phyloP scores from a whole-genome alignment of 2,329 filamentous ascomycete genomes.

The Daldinia sp. region DNA sequence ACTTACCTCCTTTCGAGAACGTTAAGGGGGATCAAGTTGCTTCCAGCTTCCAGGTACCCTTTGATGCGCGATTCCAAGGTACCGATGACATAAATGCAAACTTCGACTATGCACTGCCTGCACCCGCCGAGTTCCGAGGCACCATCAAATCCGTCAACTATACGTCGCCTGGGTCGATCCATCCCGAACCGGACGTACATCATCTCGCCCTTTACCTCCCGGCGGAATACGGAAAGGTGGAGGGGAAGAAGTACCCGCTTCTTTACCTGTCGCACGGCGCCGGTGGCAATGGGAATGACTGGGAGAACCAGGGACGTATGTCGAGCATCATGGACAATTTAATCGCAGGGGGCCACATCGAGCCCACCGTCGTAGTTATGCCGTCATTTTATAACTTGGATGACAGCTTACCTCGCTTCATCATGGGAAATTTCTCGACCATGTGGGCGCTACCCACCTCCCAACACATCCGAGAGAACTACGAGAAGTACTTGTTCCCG shows the following conservation, averaged over 20 bases:
- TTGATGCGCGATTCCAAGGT: conserved; percentile 45
- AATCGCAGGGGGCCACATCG: conserved; percentile 47
- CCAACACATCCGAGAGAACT: conserved; percentile 45
- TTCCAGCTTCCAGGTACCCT: conserved; percentile 50
- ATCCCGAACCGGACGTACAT: conserved; percentile 49
- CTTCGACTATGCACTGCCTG: conserved; percentile 46
- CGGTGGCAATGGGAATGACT: conserved; percentile 49
- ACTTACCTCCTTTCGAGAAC: conserved; percentile 48
- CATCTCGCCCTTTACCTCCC: conserved; percentile 48
- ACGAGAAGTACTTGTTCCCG: conserved; percentile 48
- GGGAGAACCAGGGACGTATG: conserved; percentile 49
- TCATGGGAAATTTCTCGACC: conserved; percentile 46
- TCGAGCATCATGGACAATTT: conserved; percentile 50
- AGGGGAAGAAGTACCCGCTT: conserved; percentile 47
- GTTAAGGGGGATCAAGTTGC: conserved; percentile 47
- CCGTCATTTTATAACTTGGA: conserved; percentile 51
- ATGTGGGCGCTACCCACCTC: conserved; percentile 38
- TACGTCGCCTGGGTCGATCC: conserved; percentile 49
- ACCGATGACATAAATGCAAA: conserved; percentile 39
- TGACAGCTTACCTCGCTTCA: conserved; percentile 38
- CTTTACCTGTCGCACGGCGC: conserved; percentile 50
- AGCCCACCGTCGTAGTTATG: conserved; percentile 49
- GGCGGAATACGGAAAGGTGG: conserved; percentile 42
- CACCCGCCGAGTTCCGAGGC: conserved; percentile 41
- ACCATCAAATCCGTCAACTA: conserved; percentile 48